Evolutionary conservation across 139 green algal genomes (phyloP).

Genomic region (Choricystis sp.): DNA sequence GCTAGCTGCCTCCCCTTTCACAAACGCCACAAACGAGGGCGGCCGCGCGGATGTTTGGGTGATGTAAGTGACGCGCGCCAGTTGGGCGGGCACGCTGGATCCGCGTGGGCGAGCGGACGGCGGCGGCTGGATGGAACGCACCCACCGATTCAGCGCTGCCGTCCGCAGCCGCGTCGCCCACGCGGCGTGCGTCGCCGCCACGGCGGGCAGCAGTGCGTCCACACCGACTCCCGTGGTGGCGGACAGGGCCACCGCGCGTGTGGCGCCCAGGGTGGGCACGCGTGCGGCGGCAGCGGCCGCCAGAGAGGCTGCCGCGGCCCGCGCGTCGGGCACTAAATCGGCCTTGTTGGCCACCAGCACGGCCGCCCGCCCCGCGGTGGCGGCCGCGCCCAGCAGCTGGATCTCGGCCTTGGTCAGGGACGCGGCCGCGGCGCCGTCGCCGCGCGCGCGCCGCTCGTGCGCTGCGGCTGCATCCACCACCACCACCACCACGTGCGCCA

Average conservation of each 20-base stretch:
- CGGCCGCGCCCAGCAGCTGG: constrained; percentile 26
- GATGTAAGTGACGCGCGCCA: constrained; percentile 43
- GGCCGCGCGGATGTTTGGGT: constrained; percentile 37
- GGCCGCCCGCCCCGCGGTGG: constrained; percentile 46
- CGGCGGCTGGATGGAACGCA: background rate
- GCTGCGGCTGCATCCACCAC: constrained; percentile 49
- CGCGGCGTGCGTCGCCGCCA: constrained; percentile 19
- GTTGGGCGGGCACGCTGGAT: constrained; percentile 6
- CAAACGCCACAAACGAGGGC: constrained; percentile 54
- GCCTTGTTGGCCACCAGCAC: constrained; percentile 66
- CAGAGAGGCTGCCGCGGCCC: background rate
- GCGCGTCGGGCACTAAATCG: constrained; percentile 26
- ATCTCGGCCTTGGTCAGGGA: constrained; percentile 43
- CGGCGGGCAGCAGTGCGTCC: constrained; percentile 32
- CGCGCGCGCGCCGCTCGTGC: background rate
- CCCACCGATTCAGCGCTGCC: constrained; percentile 35
- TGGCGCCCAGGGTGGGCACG: background rate
- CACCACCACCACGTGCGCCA: constrained; percentile 69
- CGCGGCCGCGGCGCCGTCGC: constrained; percentile 9
- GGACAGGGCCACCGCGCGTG: constrained; percentile 35
- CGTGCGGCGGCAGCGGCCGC: no score
- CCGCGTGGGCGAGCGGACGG: no score
- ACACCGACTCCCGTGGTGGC: constrained; percentile 30
- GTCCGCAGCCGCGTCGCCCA: constrained; percentile 51
- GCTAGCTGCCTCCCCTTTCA: constrained; percentile 17